Evolutionary conservation across 208 protist species (phyloP).

Genomic region (Acanthamoeba healyi): DNA sequence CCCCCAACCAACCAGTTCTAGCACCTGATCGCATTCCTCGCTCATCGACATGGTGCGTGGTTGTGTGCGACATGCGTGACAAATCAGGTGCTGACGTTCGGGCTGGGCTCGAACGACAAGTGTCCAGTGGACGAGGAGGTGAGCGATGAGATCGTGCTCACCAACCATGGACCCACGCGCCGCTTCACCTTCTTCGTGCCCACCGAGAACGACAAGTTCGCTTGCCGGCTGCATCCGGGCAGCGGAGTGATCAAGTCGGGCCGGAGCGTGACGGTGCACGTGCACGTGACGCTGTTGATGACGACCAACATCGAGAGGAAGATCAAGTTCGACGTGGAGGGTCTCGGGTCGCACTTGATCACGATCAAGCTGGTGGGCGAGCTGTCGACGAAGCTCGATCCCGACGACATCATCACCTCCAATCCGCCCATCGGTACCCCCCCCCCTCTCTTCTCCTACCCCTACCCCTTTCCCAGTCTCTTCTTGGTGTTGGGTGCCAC

Average conservation of each 20-base stretch:
- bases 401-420: slow-evolving; percentile 45
- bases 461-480: background rate
- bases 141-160: slow-evolving; percentile 7
- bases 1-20: no score
- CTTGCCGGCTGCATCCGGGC: slow-evolving; percentile 16
- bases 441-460: background rate
- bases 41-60: no score
- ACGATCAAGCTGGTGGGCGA: slow-evolving; percentile 64
- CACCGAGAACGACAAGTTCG: slow-evolving; percentile 64
- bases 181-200: slow-evolving; percentile 72
- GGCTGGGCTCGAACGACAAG: slow-evolving; percentile 6
- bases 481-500: slow-evolving; percentile 53
- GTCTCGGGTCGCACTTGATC: slow-evolving; percentile 50
- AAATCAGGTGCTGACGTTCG: slow-evolving; percentile 36
- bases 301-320: slow-evolving; percentile 61
- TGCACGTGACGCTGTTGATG: slow-evolving; percentile 59
- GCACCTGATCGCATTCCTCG: background rate
- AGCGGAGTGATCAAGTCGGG: slow-evolving; percentile 21
- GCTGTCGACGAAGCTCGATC: slow-evolving; percentile 64
- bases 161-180: slow-evolving; percentile 57
- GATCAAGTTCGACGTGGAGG: slow-evolving; percentile 73
- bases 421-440: slow-evolving; percentile 3
- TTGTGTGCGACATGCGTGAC: background rate
- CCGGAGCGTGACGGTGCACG: slow-evolving; percentile 38
- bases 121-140: slow-evolving; percentile 51